Conservation (phyloP, 495 filamentous ascomycete genomes). For the Penicillium manginii region DNA sequence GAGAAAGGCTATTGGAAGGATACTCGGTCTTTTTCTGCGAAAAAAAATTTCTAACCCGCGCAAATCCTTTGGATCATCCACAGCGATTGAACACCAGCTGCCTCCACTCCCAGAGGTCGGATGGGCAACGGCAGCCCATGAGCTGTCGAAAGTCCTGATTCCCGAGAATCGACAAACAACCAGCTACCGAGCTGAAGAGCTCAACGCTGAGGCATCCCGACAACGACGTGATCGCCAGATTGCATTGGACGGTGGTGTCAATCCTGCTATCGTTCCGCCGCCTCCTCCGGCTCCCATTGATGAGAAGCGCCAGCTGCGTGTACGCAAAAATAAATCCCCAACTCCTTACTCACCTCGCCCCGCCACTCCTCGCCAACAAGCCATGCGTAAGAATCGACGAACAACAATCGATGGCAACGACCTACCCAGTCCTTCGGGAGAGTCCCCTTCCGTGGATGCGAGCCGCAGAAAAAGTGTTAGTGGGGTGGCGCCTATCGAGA, state of each 20-base stretch:
- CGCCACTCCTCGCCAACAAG: conserved; percentile 54
- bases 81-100: conserved; percentile 45
- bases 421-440: conserved; percentile 38
- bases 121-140: conserved; percentile 81
- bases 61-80: conserved; percentile 39
- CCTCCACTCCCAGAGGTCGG: conserved; percentile 75
- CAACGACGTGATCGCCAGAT: conserved; percentile 66
- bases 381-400: conserved; percentile 57
- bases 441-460: conserved; percentile 42
- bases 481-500: conserved; percentile 17
- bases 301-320: conserved; percentile 71
- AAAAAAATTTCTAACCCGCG: conserved; percentile 61
- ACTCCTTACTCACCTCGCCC: conserved; percentile 40
- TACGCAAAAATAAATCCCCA: conserved; percentile 63
- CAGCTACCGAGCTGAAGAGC: conserved; percentile 76
- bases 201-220: conserved; percentile 67
- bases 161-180: conserved; percentile 69
- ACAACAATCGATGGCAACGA: conserved; percentile 65
- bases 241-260: conserved; percentile 26
- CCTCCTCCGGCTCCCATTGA: conserved; percentile 46
- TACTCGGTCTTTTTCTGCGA: conserved; percentile 80
- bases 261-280: conserved; percentile 23
- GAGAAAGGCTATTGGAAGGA: conserved; percentile 66
- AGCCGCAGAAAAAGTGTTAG: conserved; percentile 41
- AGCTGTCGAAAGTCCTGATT: conserved; percentile 81